Evolutionary conservation across 768 basidiomycete genomes (phyloP), one percentile per base, ranked within the genome.

Genomic region (Lactarius hatsudake): DNA sequence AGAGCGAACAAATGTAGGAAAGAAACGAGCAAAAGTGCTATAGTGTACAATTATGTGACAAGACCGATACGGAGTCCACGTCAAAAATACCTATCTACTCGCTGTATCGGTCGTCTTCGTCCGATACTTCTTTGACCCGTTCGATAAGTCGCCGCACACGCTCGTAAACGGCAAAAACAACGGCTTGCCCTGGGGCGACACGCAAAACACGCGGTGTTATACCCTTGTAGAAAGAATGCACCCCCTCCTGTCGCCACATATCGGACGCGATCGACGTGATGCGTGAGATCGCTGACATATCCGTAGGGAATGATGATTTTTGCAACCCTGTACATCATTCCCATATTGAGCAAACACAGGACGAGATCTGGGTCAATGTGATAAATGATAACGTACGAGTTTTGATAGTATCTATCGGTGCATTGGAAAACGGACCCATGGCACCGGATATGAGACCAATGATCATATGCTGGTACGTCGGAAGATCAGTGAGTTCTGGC

Each of bases 91-190:
- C 23, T 53, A 42, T 26, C 26, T 76, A 90, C 75, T 93, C 92
- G 62, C 88, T 85, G 76, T 88, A 91, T 56, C 77, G 75, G 70
- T 89, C 85, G 42, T 89, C 89, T 67, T 84, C 84, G 45, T 61
- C 65, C 20, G 79, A 78, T 26, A 80, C 81, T 55, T 86, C 86
- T 65, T 75, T 81, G 62, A 93, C 80, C 63, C 76, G 80, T 82
- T 96, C 95, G 64, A 96, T 89, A 45, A 83, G 64, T 72, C 74
- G 78, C 76, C 90, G 87, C 68, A 98, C 90, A 59, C 90, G 82
- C 79, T 99, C 96, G 73, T 98, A 98, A 32, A 99, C 96, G 15
- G 96, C 93, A 74, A 98, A 98, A 42, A 98, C 96, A 71, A 98
- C 92, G 2, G 96, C 96, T 76, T 94, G 93, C 1, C 96, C 97